Conservation (phyloP, 371 early-diverging fungal species). For the Mucor racemosus region DNA sequence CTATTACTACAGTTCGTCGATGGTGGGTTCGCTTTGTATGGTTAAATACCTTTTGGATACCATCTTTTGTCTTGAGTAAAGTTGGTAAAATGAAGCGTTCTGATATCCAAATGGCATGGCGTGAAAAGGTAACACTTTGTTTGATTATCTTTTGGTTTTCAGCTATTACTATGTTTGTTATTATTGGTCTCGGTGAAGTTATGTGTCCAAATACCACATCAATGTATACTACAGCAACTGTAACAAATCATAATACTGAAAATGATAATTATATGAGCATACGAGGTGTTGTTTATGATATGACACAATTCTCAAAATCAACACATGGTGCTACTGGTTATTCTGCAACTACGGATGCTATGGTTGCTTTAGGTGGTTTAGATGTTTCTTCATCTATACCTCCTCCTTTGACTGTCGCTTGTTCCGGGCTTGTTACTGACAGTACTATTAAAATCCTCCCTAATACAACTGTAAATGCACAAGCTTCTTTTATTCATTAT, state of each 20-base stretch:
- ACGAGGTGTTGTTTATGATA: slow-evolving; percentile 69
- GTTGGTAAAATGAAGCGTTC: slow-evolving; percentile 74
- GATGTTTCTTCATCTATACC: slow-evolving; percentile 71
- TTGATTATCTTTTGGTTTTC: slow-evolving; percentile 80
- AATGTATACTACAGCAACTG: slow-evolving; percentile 56
- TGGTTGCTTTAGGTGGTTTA: slow-evolving; percentile 63
- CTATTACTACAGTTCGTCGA: slow-evolving; percentile 52
- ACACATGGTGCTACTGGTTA: slow-evolving; percentile 42
- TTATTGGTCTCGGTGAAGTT: slow-evolving; percentile 80
- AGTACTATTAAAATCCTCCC: slow-evolving; percentile 28
- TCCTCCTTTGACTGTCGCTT: slow-evolving; percentile 65
- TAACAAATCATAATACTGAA: slow-evolving; percentile 34
- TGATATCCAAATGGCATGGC: slow-evolving; percentile 92
- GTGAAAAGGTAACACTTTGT: slow-evolving; percentile 92
- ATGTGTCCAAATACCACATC: slow-evolving; percentile 79
- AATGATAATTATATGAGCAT: slow-evolving; percentile 60
- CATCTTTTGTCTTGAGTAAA: slow-evolving; percentile 56
- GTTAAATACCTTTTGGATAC: slow-evolving; percentile 87
- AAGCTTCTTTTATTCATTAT: slow-evolving; percentile 29
- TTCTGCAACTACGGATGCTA: slow-evolving; percentile 46
- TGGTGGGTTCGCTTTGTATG: slow-evolving; percentile 87
- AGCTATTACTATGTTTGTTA: slow-evolving; percentile 79
- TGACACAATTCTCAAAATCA: slow-evolving; percentile 62
- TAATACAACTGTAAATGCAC: slow-evolving; percentile 20
- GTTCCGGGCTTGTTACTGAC: slow-evolving; percentile 48